Evolutionary conservation across 345 rosid genomes (phyloP).

Genomic region (Pistacia integerrima): DNA sequence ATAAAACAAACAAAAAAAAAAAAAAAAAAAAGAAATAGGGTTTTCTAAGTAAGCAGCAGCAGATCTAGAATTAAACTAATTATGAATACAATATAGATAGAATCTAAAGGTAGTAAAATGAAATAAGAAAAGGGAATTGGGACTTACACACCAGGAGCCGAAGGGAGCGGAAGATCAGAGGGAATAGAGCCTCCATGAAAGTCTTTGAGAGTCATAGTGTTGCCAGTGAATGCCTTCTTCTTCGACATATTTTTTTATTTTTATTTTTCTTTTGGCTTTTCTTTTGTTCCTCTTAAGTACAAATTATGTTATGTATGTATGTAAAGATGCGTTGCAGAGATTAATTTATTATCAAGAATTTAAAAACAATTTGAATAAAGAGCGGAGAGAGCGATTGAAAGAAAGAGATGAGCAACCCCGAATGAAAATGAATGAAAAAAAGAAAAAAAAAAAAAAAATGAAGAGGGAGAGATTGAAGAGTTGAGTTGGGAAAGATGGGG

Average conservation of each 20-base stretch:
- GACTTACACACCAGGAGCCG: constrained; percentile 91
- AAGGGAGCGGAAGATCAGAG: constrained; percentile 82
- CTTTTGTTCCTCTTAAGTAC: not conserved
- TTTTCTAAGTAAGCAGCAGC: constrained; percentile 3
- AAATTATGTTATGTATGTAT: not conserved
- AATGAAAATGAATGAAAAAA: not conserved
- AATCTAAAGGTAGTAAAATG: constrained; percentile 27
- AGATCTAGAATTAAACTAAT: constrained; percentile 21
- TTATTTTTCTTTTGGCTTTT: not conserved
- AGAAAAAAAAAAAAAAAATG: not conserved
- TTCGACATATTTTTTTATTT: constrained; percentile 61
- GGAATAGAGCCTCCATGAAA: constrained; percentile 96
- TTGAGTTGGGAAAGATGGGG: not conserved
- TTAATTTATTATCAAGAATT: not conserved
- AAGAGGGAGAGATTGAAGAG: not conserved
- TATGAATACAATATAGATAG: not conserved
- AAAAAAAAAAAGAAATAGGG: constrained; percentile 16
- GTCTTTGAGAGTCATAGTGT: constrained; percentile 88
- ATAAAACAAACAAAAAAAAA: constrained; percentile 14
- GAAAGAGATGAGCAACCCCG: not conserved
- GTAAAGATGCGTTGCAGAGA: not conserved
- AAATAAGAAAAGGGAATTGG: constrained; percentile 1
- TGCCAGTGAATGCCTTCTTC: constrained; percentile 70
- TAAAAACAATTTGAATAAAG: not conserved
- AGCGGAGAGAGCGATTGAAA: not conserved